Conservation (phyloP, 148 eudicot genomes). For the Amaranthus hypochondriacus region DNA sequence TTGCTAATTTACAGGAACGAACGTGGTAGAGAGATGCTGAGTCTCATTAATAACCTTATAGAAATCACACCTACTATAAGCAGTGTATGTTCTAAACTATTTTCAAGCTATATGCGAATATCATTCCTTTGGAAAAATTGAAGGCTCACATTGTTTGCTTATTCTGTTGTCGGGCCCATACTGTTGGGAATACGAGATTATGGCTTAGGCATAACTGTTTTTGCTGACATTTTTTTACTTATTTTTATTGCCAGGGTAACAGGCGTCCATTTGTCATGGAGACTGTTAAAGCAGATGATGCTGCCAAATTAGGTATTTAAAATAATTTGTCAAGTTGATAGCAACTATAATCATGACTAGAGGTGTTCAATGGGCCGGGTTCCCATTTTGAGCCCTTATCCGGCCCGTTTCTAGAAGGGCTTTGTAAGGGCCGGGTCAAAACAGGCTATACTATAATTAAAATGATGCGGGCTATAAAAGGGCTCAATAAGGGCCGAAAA, state of each 20-base stretch:
- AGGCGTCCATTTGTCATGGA: constrained; percentile 88
- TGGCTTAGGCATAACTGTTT: too few species aligned
- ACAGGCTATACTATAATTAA: too few species aligned
- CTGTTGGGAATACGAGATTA: too few species aligned
- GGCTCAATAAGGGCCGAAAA: too few species aligned
- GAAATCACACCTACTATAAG: constrained; percentile 85
- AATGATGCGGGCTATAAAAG: too few species aligned
- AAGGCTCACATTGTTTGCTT: neutral
- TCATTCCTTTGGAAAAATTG: neutral
- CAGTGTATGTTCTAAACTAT: constrained; percentile 43
- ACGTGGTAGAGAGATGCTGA: constrained; percentile 91
- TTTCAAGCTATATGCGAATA: constrained; percentile 1
- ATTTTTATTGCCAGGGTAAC: constrained; percentile 45
- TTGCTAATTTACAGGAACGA: constrained; percentile 67
- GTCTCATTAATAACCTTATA: constrained; percentile 68
- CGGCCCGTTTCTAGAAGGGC: too few species aligned
- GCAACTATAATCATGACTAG: neutral
- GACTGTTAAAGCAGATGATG: constrained; percentile 95
- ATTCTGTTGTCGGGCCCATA: neutral
- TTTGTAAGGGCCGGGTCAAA: too few species aligned
- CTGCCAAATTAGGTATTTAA: constrained; percentile 73
- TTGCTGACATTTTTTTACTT: too few species aligned
- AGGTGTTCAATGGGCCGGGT: too few species aligned
- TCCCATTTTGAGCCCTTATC: too few species aligned
- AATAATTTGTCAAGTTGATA: neutral